Base-by-base conservation (phyloP, 768 basidiomycete species). In the Tulasnella sp. region DNA sequence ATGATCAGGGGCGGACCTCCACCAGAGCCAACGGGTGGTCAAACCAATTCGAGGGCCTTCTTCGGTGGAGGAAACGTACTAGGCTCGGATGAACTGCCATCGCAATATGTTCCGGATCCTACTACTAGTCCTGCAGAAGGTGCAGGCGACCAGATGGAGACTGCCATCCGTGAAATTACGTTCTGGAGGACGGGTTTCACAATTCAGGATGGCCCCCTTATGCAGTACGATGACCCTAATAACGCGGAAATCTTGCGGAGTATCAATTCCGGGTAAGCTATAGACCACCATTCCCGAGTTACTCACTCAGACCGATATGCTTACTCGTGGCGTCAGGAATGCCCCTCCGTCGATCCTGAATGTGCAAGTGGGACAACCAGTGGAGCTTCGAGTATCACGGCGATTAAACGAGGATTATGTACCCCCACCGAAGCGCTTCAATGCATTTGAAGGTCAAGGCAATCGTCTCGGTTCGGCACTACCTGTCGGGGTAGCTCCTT, bases 151-250 rank as follows among this genome's bases (percentile, higher is more conserved):
- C 86, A 87, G 79, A 88, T 88, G 78, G 88, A 90, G 73, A 87
- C 88, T 3, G 91, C 87, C 0, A 88, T 91, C 71, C 90, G 97
- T 11, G 88, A 89, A 77, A 85, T 99, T 61, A 96, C 92, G 0
- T 93, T 99, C 85, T 99, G 97, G 97, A 88, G 91, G 55, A 89
- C 98, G 79, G 98, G 98, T 0, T 98, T 98, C 84, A 91, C 91
- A 70, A 89, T 99, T 69, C 94, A 98, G 82, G 94, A 95, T 80
- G 94, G 95, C 6, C 91, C 91, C 40, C 85, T 99, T 76, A 88
- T 93, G 88, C 86, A 88, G 29, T 98, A 98, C 83, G 92, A 93
- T 77, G 90, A 96, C 79, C 93, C 94, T 0, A 86, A 85, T 23
- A 90, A 95, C 80, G 86, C 89, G 57, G 87, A 88, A 75, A 84